Evolutionary conservation across 2,329 filamentous ascomycete species (phyloP).

Genomic region (Ophiostoma sp.): DNA sequence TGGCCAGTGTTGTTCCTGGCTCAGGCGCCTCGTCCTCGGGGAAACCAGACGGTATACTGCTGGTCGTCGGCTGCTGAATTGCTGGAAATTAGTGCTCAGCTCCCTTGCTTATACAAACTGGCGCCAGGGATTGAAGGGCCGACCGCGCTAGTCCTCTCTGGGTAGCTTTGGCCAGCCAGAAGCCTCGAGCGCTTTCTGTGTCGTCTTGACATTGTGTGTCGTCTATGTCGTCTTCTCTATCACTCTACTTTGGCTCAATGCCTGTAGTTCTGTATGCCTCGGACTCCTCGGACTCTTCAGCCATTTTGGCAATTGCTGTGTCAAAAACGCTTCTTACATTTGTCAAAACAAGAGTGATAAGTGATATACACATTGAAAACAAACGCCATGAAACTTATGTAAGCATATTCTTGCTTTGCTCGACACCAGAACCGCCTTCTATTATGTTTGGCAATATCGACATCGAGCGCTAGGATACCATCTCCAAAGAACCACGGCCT

Average conservation of each 20-base stretch:
- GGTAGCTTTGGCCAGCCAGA: neutral
- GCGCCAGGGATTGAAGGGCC: neutral
- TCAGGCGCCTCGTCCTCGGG: slow-evolving; percentile 20
- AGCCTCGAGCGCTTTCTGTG: neutral
- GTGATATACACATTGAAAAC: neutral
- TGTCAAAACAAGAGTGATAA: neutral
- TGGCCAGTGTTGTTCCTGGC: neutral
- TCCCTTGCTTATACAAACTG: slow-evolving; percentile 14
- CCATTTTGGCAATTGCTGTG: neutral
- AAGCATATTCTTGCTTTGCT: neutral
- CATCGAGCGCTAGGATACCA: neutral
- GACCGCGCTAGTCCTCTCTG: slow-evolving; percentile 12
- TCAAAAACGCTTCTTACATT: neutral
- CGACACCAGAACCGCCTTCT: neutral
- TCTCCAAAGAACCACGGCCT: neutral
- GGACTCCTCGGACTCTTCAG: no score
- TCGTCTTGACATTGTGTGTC: neutral
- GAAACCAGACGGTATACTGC: slow-evolving; percentile 18
- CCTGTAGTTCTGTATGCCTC: no score
- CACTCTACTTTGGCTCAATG: no score
- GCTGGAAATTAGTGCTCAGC: slow-evolving; percentile 3
- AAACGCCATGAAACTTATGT: neutral
- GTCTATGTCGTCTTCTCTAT: no score
- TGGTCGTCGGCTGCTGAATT: neutral
- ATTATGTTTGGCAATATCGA: neutral